Evolutionary conservation across 2,329 filamentous ascomycete species (phyloP).

Genomic region (Neoscytalidium dimidiatum): DNA sequence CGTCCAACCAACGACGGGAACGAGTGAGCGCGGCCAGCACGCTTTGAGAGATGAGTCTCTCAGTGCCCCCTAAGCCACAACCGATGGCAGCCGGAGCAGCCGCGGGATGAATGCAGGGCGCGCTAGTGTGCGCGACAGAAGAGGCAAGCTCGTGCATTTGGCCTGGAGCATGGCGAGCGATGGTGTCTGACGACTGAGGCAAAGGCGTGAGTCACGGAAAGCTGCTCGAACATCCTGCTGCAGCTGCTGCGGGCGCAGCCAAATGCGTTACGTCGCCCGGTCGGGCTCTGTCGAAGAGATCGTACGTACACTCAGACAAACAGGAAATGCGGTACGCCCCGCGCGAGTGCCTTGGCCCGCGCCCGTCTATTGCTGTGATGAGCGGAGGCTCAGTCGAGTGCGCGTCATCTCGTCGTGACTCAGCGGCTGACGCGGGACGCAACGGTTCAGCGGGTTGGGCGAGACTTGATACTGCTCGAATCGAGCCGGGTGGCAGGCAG

Average conservation of each 20-base stretch:
- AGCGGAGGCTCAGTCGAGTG: neutral
- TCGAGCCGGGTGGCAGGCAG: too few species aligned
- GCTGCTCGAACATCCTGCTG: neutral
- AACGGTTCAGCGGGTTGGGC: neutral
- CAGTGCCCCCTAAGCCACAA: neutral
- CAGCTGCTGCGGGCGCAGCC: neutral
- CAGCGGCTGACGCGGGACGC: neutral
- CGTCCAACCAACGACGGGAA: neutral
- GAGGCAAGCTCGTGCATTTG: neutral
- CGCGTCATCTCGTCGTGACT: neutral
- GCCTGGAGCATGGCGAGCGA: neutral
- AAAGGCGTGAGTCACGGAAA: neutral
- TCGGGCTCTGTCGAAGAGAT: neutral
- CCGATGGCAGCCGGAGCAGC: neutral
- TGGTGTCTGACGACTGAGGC: neutral
- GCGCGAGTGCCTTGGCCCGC: neutral
- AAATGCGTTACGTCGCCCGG: neutral
- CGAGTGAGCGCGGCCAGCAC: neutral
- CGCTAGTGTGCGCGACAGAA: neutral
- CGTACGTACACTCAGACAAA: neutral
- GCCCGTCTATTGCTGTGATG: neutral
- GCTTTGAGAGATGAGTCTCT: neutral
- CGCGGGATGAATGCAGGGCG: neutral
- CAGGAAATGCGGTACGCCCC: neutral
- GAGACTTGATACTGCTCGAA: neutral